Evolutionary conservation across 805 yeast species (phyloP).

Genomic region (Candida orba): DNA sequence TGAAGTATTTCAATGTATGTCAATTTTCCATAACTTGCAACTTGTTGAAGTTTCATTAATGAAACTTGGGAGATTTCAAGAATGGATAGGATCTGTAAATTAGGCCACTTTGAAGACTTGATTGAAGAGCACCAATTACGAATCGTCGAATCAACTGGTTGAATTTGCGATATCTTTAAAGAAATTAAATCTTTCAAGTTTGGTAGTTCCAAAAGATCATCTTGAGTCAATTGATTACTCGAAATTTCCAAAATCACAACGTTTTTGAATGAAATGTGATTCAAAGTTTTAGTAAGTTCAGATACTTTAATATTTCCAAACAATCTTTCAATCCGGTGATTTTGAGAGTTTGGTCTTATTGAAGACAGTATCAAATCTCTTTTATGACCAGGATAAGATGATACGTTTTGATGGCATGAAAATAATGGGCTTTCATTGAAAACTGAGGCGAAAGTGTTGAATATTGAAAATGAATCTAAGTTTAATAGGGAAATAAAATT

Average conservation of each 20-base stretch:
- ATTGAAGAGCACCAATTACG: constrained; percentile 19
- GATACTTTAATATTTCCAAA: constrained; percentile 20
- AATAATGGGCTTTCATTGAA: constrained; percentile 15
- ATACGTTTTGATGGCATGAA: constrained; percentile 13
- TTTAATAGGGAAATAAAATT: constrained; percentile 21
- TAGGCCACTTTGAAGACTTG: constrained; percentile 18
- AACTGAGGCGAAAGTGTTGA: constrained; percentile 23
- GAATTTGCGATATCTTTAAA: constrained; percentile 10
- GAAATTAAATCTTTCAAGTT: constrained; percentile 15
- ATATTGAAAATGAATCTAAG: constrained; percentile 25
- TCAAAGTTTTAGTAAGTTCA: constrained; percentile 10
- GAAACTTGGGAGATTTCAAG: constrained; percentile 14
- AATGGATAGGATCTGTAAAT: constrained; percentile 16
- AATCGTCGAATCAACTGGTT: constrained; percentile 15
- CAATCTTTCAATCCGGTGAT: constrained; percentile 30
- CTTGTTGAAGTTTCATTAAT: constrained; percentile 14
- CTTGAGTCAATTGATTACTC: constrained; percentile 7
- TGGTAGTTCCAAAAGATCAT: constrained; percentile 15
- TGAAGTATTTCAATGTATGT: constrained; percentile 15
- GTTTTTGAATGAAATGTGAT: constrained; percentile 11
- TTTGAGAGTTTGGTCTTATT: constrained; percentile 14
- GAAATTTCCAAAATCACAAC: constrained; percentile 16
- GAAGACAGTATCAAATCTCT: constrained; percentile 12
- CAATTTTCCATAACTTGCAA: constrained; percentile 10
- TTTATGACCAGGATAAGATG: constrained; percentile 10